Conservation (phyloP, 2,329 filamentous ascomycete species). For the Paecilomyces sp. region DNA sequence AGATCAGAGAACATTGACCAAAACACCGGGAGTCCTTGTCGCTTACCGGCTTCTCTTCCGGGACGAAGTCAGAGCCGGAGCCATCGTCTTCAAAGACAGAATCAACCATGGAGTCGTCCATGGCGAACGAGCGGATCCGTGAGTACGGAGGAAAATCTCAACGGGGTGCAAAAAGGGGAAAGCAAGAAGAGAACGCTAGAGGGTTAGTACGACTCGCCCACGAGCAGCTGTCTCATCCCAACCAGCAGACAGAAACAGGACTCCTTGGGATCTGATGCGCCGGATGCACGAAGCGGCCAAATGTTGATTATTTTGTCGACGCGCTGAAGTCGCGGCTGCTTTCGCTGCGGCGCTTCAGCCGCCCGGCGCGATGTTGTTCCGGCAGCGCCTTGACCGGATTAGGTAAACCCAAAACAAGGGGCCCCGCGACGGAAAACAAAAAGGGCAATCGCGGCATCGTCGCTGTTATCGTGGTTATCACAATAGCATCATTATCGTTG, state of each 20-base stretch:
- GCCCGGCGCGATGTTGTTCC: conserved; percentile 22
- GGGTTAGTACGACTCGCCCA: neutral
- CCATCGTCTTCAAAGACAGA: conserved; percentile 50
- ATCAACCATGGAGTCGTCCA: conserved; percentile 46
- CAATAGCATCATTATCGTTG: too few relatives aligned
- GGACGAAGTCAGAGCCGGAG: conserved; percentile 55
- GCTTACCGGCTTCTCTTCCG: conserved; percentile 45
- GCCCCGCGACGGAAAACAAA: neutral
- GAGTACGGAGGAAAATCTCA: neutral
- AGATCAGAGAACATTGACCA: neutral
- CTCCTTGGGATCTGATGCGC: neutral
- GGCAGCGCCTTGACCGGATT: conserved; percentile 12
- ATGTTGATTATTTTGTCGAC: conserved; percentile 6
- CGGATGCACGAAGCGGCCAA: neutral
- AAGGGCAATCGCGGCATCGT: neutral
- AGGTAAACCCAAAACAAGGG: conserved; percentile 27
- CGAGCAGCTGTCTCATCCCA: neutral
- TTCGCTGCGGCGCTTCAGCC: conserved; percentile 8
- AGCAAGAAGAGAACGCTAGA: neutral
- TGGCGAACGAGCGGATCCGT: conserved; percentile 10
- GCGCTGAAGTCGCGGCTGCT: conserved; percentile 9
- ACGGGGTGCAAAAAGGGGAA: conserved; percentile 2
- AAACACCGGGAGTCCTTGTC: neutral
- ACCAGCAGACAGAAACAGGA: neutral
- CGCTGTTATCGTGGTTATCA: too few relatives aligned